Base-by-base conservation (phyloP, 2,329 filamentous ascomycete genomes). In the Beauveria asiatica region DNA sequence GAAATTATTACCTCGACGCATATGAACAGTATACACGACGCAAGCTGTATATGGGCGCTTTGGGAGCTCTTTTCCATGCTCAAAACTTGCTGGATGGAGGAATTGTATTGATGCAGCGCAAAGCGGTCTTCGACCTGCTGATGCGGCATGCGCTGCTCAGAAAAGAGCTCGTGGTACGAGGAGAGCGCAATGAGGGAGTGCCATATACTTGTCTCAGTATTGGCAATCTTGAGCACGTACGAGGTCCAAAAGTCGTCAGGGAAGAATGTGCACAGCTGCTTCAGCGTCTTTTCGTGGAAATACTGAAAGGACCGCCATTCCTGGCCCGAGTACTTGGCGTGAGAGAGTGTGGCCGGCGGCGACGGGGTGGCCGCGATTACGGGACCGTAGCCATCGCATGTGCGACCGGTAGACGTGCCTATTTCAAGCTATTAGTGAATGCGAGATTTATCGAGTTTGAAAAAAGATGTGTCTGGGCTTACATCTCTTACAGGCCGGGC, bases 241-340 rank as follows among this genome's bases (percentile, higher is more conserved):
- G 55, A 59, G 44, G 25, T 59, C 60, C 60, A 62, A 27, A 62
- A 62, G 39, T 59, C 56, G 25, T 62, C 44, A 2, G 49, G 44
- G 19, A 62, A 55, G 37, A 59, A 59, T 7, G 37, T 56, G 23
- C 46, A 53, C 25, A 62, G 55, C 50, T 62, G 60, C 25, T 49
- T 54, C 1, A 62, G 55, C 9, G 60, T 62, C 44, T 54, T 62
- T 21, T 62, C 60, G 37, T 59, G 50, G 16, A 62, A 62, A 25
- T 54, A 62, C 21, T 62, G 60, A 46, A 62, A 59, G 10, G 60
- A 58, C n/a, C 60, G 60, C 55, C 55, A 58, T 46, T 62, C 60
- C 27, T 45, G 42, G 4, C 48, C 27, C 6, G 55, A 49, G 51
- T 59, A 45, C 16, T 39, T 37, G 19, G 41, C 53, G 30, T 21